A percentile compares a stretch with the other conserved stretches of the same genome.
These are phyloP conservation scores for Madurella fahalii DNA, from an alignment of 2,329 filamentous ascomycete species.

Conservation along the genomic window DNA sequence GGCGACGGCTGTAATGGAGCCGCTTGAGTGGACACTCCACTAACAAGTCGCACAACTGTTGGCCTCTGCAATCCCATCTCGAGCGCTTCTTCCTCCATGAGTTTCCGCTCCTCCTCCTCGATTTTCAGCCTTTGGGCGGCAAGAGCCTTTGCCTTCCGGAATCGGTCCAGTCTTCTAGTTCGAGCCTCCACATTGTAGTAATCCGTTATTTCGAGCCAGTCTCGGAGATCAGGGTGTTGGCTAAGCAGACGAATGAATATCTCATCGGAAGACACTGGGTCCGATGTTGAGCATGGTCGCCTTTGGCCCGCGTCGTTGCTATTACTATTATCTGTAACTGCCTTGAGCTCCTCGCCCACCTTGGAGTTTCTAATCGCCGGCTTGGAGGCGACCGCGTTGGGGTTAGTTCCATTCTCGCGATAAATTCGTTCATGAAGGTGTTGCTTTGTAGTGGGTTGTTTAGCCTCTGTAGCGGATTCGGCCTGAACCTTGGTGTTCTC, in stretches of 20 bases:
- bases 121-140: conserved; percentile 23
- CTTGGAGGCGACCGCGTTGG: no score
- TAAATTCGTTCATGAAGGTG: no score
- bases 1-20: background rate
- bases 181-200: conserved; percentile 22
- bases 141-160: conserved; percentile 20
- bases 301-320: background rate
- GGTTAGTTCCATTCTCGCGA: no score
- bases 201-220: conserved; percentile 26
- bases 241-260: conserved; percentile 16
- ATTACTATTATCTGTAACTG: background rate
- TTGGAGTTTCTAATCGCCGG: background rate
- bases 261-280: conserved; percentile 1
- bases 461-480: no score
- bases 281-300: background rate
- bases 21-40: background rate
- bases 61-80: conserved; percentile 19
- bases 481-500: no score
- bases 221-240: conserved; percentile 21
- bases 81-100: conserved; percentile 25
- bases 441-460: no score
- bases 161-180: conserved; percentile 22
- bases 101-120: conserved; percentile 24
- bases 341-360: background rate
- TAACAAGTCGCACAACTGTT: conserved; percentile 1